phyloP scores from a whole-genome alignment of 345 rosid species.

The Rhodomyrtus tomentosa region DNA sequence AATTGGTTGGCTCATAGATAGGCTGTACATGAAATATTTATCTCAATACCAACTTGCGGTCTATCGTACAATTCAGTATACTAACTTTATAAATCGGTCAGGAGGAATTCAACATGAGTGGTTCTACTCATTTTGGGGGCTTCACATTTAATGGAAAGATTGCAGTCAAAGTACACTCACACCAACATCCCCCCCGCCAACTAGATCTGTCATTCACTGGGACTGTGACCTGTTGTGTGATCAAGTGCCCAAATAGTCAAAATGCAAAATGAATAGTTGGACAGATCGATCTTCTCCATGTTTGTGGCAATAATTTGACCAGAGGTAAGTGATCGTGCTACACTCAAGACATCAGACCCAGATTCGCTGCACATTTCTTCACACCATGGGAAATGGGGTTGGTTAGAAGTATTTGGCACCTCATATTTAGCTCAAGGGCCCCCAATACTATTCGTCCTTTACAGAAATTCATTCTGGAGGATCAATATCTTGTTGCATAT shows the following conservation, averaged over 20 bases:
- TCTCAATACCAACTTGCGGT: neutral
- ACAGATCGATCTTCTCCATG: neutral
- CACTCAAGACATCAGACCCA: neutral
- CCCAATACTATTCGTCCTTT: neutral
- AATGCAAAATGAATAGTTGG: neutral
- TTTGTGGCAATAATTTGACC: neutral
- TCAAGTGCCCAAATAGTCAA: neutral
- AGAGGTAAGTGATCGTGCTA: neutral
- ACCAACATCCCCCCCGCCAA: constrained; percentile 3
- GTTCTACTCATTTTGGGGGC: neutral
- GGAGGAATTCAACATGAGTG: neutral
- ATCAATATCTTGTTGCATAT: neutral
- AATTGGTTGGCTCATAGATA: neutral
- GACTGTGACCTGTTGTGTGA: neutral
- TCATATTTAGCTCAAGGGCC: neutral
- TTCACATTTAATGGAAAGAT: neutral
- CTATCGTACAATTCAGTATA: neutral
- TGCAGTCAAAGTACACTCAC: constrained; percentile 19
- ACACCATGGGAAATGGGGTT: neutral
- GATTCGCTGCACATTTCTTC: neutral
- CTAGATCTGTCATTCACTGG: neutral
- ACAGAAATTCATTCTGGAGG: neutral
- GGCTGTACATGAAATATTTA: neutral
- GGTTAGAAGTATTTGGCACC: neutral
- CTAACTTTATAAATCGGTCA: neutral